Percentiles rank a stretch among this genome's conserved stretches.
phyloP scores from a whole-genome alignment of 1,139 yeast species.

The Saccharomyces uvarum region DNA sequence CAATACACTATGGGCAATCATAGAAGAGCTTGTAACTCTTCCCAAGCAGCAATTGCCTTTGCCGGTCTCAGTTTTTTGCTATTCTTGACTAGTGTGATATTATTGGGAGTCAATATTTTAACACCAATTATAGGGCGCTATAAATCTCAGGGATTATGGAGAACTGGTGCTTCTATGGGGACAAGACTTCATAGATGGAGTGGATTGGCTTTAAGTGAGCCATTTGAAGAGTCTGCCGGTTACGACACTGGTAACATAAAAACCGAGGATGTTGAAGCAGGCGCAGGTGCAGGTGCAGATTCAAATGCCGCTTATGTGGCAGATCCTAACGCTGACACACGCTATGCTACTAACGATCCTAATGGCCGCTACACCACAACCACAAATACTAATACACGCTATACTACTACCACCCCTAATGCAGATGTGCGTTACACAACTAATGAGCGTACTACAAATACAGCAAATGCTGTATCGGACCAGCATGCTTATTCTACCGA shows the following conservation, averaged over 20 bases:
- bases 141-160: constrained; percentile 19
- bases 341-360: neutral
- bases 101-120: constrained; percentile 27
- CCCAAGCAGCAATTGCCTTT: constrained; percentile 33
- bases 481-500: neutral
- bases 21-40: constrained; percentile 23
- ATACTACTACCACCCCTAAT: neutral
- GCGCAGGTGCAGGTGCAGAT: constrained; percentile 3
- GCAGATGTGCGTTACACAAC: neutral
- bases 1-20: constrained; percentile 13
- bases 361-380: neutral
- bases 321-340: constrained; percentile 1
- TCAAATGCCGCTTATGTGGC: constrained; percentile 4
- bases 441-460: constrained; percentile 3
- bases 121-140: constrained; percentile 21
- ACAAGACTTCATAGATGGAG: constrained; percentile 13
- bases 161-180: constrained; percentile 14
- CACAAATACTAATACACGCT: neutral
- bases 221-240: constrained; percentile 3
- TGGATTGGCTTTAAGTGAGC: constrained; percentile 13
- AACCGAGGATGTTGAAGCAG: constrained; percentile 5
- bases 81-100: constrained; percentile 19
- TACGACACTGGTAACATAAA: neutral
- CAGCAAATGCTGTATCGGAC: neutral
- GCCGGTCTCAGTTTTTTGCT: constrained; percentile 29